Percentiles rank a stretch among this genome's conserved stretches.
These are phyloP conservation scores for Phytophthora ohioensis DNA, from an alignment of 352 stramenopile species.

Conservation along the genomic window DNA sequence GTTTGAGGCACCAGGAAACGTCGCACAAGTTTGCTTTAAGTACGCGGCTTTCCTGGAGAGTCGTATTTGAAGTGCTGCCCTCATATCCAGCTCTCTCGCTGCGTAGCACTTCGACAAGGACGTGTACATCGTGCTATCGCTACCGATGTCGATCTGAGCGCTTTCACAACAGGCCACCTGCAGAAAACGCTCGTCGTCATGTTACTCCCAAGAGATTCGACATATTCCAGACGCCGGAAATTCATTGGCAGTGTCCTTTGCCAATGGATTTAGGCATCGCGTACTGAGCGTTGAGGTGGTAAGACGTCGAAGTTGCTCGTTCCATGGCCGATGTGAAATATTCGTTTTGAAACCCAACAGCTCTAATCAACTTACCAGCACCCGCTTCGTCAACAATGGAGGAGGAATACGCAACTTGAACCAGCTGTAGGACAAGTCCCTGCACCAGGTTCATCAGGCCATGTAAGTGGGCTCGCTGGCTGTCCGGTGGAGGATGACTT, in stretches of 20 bases:
- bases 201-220: background rate
- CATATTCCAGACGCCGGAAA: constrained; percentile 27
- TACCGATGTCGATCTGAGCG: too few species aligned
- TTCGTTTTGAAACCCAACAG: constrained; percentile 29
- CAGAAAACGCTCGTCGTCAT: too few species aligned
- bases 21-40: background rate
- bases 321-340: background rate
- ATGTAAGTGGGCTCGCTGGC: constrained; percentile 42
- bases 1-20: background rate
- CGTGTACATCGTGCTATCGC: too few species aligned
- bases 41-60: background rate
- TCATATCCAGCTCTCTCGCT: too few species aligned
- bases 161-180: too few species aligned
- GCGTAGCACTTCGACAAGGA: too few species aligned
- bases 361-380: constrained; percentile 15
- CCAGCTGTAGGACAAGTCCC: constrained; percentile 68
- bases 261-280: constrained; percentile 16
- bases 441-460: constrained; percentile 62
- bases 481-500: background rate
- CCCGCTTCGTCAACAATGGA: constrained; percentile 31
- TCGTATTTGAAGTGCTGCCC: too few species aligned
- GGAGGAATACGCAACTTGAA: constrained; percentile 52
- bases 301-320: constrained; percentile 8
- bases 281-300: constrained; percentile 13
- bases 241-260: too few species aligned